Evolutionary conservation across 305 asterid species (phyloP).

Genomic region (Fraxinus angustifolia): DNA sequence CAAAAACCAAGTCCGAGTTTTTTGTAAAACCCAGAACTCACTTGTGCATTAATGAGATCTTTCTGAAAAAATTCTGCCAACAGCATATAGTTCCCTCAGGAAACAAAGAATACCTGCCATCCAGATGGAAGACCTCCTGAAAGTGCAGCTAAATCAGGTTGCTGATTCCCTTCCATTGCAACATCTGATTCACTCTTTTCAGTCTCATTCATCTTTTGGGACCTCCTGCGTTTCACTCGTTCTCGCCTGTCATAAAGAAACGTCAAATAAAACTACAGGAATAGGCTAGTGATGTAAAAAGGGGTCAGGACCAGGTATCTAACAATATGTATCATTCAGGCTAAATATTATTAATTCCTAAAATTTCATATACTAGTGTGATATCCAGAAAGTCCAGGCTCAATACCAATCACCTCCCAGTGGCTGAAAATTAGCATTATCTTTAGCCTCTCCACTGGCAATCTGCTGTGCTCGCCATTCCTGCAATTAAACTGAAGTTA

Average conservation of each 20-base stretch:
- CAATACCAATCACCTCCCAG: slow-evolving; percentile 96
- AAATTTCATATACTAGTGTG: slow-evolving; percentile 6
- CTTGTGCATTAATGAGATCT: background rate
- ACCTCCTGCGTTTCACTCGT: slow-evolving; percentile 85
- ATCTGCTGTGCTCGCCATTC: slow-evolving; percentile 90
- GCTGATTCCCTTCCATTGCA: slow-evolving; percentile 34
- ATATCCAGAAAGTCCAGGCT: slow-evolving; percentile 18
- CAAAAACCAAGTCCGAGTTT: background rate
- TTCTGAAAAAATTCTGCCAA: background rate
- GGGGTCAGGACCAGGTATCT: background rate
- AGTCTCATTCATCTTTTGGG: slow-evolving; percentile 51
- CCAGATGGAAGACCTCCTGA: slow-evolving; percentile 83
- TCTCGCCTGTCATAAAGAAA: slow-evolving; percentile 65
- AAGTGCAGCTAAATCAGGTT: slow-evolving; percentile 54
- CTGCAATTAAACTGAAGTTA: slow-evolving; percentile 41
- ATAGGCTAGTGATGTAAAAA: background rate
- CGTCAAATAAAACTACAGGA: slow-evolving; percentile 18
- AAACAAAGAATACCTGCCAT: slow-evolving; percentile 67
- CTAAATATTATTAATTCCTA: background rate
- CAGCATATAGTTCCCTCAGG: background rate
- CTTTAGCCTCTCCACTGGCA: slow-evolving; percentile 88
- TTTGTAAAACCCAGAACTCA: background rate
- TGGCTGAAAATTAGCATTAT: slow-evolving; percentile 92
- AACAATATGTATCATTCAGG: background rate
- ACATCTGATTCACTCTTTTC: slow-evolving; percentile 36